A percentile compares a stretch with the other conserved stretches of the same genome.
Conservation (phyloP, 495 filamentous ascomycete species). For the Penicillium taxi region DNA sequence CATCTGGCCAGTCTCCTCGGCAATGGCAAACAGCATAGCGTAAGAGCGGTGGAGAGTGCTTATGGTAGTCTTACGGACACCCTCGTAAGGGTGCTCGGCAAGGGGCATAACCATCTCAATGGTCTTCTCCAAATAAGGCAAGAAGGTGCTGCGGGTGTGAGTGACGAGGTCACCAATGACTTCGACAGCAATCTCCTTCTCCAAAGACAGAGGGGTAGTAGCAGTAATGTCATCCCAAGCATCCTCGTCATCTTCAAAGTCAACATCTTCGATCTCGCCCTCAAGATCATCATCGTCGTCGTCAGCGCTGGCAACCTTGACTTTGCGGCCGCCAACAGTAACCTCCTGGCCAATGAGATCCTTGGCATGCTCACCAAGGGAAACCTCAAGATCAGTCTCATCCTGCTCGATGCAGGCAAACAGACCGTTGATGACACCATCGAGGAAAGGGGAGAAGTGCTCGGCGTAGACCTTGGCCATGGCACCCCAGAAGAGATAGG, state of each 20-base stretch:
- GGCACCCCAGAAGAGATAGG: conserved; percentile 91
- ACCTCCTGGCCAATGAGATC: conserved; percentile 72
- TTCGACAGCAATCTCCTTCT: conserved; percentile 96
- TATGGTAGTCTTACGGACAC: conserved; percentile 83
- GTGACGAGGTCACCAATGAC: conserved; percentile 88
- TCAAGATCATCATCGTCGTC: conserved; percentile 55
- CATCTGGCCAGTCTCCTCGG: conserved; percentile 71
- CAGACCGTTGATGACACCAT: conserved; percentile 76
- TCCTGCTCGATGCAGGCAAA: conserved; percentile 82
- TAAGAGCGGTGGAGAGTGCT: conserved; percentile 89
- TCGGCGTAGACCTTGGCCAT: conserved; percentile 91
- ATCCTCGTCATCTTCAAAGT: conserved; percentile 67
- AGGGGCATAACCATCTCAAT: conserved; percentile 73
- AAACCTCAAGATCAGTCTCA: conserved; percentile 75
- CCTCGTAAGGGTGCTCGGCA: conserved; percentile 83
- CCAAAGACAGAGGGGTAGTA: conserved; percentile 78
- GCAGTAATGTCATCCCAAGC: conserved; percentile 77
- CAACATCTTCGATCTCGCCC: conserved; percentile 52
- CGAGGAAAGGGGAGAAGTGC: conserved; percentile 79
- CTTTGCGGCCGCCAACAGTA: conserved; percentile 69
- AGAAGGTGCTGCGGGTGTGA: conserved; percentile 63
- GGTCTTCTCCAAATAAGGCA: conserved; percentile 88
- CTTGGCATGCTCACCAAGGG: conserved; percentile 67
- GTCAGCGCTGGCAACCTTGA: conserved; percentile 60
- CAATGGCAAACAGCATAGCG: conserved; percentile 77